These are phyloP conservation scores for Psilocybe cyanescens DNA, from an alignment of 768 basidiomycete genomes.

Conservation along the genomic window DNA sequence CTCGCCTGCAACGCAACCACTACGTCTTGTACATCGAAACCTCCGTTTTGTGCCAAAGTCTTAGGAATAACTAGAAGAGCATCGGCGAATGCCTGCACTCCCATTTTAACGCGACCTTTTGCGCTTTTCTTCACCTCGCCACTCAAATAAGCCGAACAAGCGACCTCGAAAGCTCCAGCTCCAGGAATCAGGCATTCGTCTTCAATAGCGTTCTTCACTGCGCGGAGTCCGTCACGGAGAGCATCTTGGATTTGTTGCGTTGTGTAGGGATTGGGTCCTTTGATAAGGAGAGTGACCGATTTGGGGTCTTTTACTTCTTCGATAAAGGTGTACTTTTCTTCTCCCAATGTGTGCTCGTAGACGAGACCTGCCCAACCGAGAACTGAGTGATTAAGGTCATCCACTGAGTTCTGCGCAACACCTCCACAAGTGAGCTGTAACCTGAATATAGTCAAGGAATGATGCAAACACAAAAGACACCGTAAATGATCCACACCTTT, in stretches of 20 bases:
- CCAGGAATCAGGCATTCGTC: constrained; percentile 90
- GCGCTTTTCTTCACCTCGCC: constrained; percentile 81
- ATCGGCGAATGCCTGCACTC: constrained; percentile 96
- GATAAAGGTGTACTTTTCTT: constrained; percentile 98
- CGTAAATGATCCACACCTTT: constrained; percentile 66
- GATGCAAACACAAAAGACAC: not conserved
- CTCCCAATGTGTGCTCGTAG: constrained; percentile 98
- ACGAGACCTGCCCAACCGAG: constrained; percentile 98
- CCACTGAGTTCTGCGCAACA: constrained; percentile 95
- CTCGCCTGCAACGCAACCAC: constrained; percentile 87
- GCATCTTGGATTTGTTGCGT: constrained; percentile 97
- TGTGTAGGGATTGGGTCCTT: constrained; percentile 96
- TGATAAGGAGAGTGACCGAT: constrained; percentile 94
- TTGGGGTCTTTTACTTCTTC: constrained; percentile 96
- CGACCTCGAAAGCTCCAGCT: constrained; percentile 97
- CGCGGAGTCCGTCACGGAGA: constrained; percentile 93
- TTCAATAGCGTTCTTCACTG: constrained; percentile 96
- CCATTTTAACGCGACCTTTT: constrained; percentile 96
- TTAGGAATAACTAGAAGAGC: constrained; percentile 94
- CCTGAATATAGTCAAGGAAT: constrained; percentile 39
- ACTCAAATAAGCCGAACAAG: constrained; percentile 84
- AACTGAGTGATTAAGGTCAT: constrained; percentile 88
- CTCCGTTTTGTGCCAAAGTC: constrained; percentile 94
- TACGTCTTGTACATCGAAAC: constrained; percentile 95
- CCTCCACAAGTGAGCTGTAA: constrained; percentile 95